phyloP scores from a whole-genome alignment of 495 filamentous ascomycete genomes.

The Lepidopterella palustris region DNA sequence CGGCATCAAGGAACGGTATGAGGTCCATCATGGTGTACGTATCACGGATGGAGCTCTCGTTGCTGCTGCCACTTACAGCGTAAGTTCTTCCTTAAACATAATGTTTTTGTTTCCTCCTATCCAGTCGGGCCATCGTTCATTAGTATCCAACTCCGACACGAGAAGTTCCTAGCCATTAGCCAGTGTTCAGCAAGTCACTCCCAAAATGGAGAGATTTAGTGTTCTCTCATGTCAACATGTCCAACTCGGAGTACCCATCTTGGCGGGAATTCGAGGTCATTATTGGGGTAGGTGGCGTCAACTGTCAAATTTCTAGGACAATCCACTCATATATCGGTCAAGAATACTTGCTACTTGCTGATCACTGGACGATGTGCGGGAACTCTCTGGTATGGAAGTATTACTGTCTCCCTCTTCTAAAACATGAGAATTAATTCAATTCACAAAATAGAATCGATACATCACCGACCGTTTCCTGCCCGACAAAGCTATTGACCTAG shows the following conservation, averaged over 20 bases:
- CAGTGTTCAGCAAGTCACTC: neutral
- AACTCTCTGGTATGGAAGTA: neutral
- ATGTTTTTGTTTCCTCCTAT: neutral
- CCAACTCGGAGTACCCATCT: too few relatives aligned
- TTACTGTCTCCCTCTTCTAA: neutral
- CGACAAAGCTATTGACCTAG: constrained; percentile 93
- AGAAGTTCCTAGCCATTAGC: neutral
- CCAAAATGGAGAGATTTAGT: neutral
- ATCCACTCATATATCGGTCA: too few relatives aligned
- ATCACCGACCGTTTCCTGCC: constrained; percentile 94
- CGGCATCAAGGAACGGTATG: constrained; percentile 94
- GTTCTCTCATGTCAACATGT: too few relatives aligned
- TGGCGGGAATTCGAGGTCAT: too few relatives aligned
- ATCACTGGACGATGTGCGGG: neutral
- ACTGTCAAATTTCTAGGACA: too few relatives aligned
- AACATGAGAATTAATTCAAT: neutral
- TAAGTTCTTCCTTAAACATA: neutral
- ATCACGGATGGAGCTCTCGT: constrained; percentile 92
- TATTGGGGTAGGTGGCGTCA: too few relatives aligned
- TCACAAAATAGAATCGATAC: constrained; percentile 60
- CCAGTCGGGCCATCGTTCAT: neutral
- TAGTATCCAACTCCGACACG: neutral
- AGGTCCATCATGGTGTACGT: constrained; percentile 90
- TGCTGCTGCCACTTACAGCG: constrained; percentile 77
- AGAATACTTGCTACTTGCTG: neutral